Evolutionary conservation across 1,284 basidiomycete genomes (phyloP), one percentile per base, ranked within the genome.

Genomic region (Hortiboletus rubellus): DNA sequence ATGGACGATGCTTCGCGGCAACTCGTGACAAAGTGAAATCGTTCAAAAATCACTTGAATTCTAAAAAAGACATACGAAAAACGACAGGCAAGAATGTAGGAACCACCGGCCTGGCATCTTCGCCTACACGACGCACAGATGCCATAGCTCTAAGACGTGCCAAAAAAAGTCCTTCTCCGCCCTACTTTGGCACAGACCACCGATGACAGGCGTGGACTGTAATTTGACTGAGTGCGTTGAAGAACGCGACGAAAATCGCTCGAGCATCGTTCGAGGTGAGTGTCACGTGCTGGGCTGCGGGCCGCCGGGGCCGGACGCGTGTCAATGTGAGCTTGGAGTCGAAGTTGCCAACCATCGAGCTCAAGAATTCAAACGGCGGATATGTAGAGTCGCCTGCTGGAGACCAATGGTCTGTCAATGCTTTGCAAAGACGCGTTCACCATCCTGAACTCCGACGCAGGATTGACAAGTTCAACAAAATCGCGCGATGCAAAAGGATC

Each of bases 151-250:
- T 69, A 34, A 67, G 70, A 69, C 62, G 65, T 60, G 27, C 68
- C 72, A 17, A 46, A 57, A 46, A 58, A 3, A 62, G 50, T 72
- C 43, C 33, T 51, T 69, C 24, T 69, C 46, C 71, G 71, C 71
- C 62, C 67, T 72, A 46, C 70, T 72, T 71, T 72, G 71, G 67
- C 67, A 69, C 67, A 72, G 37, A 72, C 68, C 69, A 67, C 50
- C 40, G 53, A 55, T 56, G 57, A 59, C 48, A 50, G 52, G 60
- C 58, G 50, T 67, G 68, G 74, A 65, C 72, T 79, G 79, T 68
- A 79, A 79, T 79, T 80, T 80, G 77, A 79, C 77, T 69, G 76
- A 79, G 77, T 79, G 78, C 78, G 78, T 71, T 66, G 65, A 59
- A 62, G 57, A 57, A 50, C 18, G 47, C 9, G 18, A 22, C 2